Evolutionary conservation across 169 alveolate genomes (phyloP).

Genomic region (Sarcocystis neurona): DNA sequence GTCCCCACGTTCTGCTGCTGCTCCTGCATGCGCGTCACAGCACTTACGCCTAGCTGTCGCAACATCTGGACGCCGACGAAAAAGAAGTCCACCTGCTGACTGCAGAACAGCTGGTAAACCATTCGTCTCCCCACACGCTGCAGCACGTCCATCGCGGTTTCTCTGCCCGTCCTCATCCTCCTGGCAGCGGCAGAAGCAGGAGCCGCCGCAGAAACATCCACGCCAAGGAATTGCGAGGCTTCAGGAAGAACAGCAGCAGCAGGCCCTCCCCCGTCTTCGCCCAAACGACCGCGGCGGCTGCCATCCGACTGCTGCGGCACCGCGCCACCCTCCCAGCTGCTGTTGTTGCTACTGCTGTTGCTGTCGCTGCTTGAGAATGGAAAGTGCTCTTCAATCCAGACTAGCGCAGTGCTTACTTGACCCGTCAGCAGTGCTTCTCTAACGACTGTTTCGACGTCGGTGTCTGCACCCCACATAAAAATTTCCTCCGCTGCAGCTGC

Average conservation of each 20-base stretch:
- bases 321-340: slow-evolving; percentile 7
- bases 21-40: background rate
- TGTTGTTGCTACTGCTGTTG: slow-evolving; percentile 7
- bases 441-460: slow-evolving; percentile 45
- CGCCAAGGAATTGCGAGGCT: background rate
- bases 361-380: slow-evolving; percentile 39
- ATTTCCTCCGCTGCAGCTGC: slow-evolving; percentile 39
- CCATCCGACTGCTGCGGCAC: too few species aligned
- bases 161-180: background rate
- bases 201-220: background rate
- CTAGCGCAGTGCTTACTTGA: slow-evolving; percentile 40
- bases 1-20: too few species aligned
- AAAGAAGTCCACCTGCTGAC: slow-evolving; percentile 72
- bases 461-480: slow-evolving; percentile 36
- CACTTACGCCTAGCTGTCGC: slow-evolving; percentile 71
- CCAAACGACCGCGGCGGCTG: too few species aligned
- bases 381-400: slow-evolving; percentile 62
- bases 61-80: slow-evolving; percentile 77
- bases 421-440: slow-evolving; percentile 59
- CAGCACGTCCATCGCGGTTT: slow-evolving; percentile 49
- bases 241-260: background rate
- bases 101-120: slow-evolving; percentile 74
- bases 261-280: too few species aligned
- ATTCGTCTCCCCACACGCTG: slow-evolving; percentile 53
- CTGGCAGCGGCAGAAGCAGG: background rate